Evolutionary conservation across 225 moss, liverwort and hornwort species (phyloP), one percentile per base, ranked within the genome.

Genomic region (Anthoceros angustus): DNA sequence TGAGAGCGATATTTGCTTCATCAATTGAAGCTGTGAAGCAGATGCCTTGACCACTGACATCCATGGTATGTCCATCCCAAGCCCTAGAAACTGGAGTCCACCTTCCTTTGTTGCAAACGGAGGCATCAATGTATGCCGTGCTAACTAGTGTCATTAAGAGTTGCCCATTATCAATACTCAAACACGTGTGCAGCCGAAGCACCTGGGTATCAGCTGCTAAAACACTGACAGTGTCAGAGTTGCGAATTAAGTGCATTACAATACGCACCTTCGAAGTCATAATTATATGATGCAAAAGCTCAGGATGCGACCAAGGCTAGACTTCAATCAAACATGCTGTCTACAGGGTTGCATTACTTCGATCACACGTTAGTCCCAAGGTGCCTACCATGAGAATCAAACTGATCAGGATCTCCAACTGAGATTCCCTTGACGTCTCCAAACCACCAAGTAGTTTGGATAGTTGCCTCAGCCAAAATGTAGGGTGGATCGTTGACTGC

Each of bases 1-100:
- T 23, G 16, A 55, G 55, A 55, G 55, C 55, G 6, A 23, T 55
- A 20, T 55, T 55, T 18, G n/a, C 18, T 6, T 55, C 55, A 55
- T 55, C 55, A 23, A 55, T 23, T 55, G 55, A 55, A 18, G 55
- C 55, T 55, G 55, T 55, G 55, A 55, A 55, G 55, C 55, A 55
- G 55, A 55, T 55, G 7, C 55, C 55, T 8, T 55, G 18, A 23
- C 55, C 55, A 9, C 55, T 55, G 14, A 55, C 10, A 15, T 15
- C 14, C 55, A 55, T 18, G 2, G 7, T 18, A 5, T 55, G 18
- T 55, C 55, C 55, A 15, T 55, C 23, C 18, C 14, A 7, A 18
- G 16, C 55, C 7, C 16, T 55, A 7, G 55, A 23, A 4, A 55
- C 23, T 18, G 55, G 18, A 18, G 14, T 9, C 55, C 55, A 55